These are phyloP conservation scores for Phytopythium helicoides DNA, from an alignment of 352 stramenopile genomes.

Conservation along the genomic window DNA sequence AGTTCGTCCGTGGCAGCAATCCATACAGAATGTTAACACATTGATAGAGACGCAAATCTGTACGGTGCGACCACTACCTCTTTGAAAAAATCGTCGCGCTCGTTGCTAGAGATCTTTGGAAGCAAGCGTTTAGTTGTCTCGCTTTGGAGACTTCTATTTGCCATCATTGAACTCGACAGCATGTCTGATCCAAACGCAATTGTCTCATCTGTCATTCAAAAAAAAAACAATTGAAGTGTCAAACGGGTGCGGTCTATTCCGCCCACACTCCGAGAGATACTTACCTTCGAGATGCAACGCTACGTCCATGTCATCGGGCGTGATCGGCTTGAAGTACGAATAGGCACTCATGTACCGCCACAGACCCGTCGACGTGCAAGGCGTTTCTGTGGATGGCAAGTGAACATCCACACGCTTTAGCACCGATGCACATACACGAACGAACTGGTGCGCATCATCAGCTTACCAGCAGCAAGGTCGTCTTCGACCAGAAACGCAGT, in stretches of 20 bases:
- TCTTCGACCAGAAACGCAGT: constrained; percentile 52
- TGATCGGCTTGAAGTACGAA: constrained; percentile 62
- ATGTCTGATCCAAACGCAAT: not conserved
- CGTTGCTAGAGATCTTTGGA: not conserved
- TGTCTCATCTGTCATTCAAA: not conserved
- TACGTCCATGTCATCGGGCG: constrained; percentile 54
- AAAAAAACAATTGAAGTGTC: no score
- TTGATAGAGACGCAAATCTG: not conserved
- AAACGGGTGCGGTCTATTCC: no score
- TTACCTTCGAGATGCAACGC: constrained; percentile 59
- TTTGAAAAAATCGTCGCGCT: constrained; percentile 45
- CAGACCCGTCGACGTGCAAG: constrained; percentile 61
- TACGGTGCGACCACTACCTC: no score
- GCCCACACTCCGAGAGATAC: no score
- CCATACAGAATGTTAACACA: not conserved
- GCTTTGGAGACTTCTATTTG: not conserved
- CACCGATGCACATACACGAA: no score
- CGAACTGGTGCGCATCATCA: no score
- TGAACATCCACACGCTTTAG: no score
- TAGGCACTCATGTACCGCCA: constrained; percentile 67
- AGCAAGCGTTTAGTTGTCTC: not conserved
- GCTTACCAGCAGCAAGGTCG: constrained; percentile 54
- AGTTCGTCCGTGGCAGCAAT: not conserved
- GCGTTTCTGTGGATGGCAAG: constrained; percentile 40
- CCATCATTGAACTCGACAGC: no score